Base-by-base conservation (phyloP, 179 eudicot species). In the Beta macrorhiza region DNA sequence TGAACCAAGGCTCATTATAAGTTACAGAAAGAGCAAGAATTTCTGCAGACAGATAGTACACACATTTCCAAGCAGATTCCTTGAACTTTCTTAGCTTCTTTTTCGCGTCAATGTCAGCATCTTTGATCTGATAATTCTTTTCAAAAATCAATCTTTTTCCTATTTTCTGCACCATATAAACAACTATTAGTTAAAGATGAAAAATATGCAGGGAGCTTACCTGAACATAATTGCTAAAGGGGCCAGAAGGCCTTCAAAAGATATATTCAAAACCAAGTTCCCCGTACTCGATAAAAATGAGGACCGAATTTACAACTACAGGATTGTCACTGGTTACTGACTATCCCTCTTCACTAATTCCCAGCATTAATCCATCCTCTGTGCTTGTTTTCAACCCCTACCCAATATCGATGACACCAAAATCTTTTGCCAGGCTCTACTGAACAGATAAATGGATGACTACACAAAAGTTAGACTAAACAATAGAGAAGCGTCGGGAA, bases 21-120 rank as follows among this genome's bases (percentile, higher is more conserved):
- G 97, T 90, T 47, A 95, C 97, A 53, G 83, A 81, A 80, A 95
- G 87, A 67, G 91, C 97, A 79, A 95, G 84, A 67, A 92, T 65
- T 89, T 95, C 99, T 47, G 98, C 98, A 59, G 99, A 93, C 74
- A 95, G 92, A 87, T 81, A 95, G 84, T 95, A 95, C 67, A 95
- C 74, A 82, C 92, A 93, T 86, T 95, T 95, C 99, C 99, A 95
- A 42, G 99, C 98, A 17, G 99, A 95, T 84, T 95, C 99, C 89
- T 95, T 95, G 87, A 95, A 95, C 85, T 95, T 95, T 77, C 89
- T 80, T 13, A 95, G 86, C 90, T 86, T 95, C 89, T 87, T 93
- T 68, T 79, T 89, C 19, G 86, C 92, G 55, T 86, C 89, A 0
- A 82, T 67, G 62, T 88, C 92, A 59, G 82, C 83, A 57, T 87